phyloP scores from a whole-genome alignment of 495 filamentous ascomycete species.

The Xylaria acuta region DNA sequence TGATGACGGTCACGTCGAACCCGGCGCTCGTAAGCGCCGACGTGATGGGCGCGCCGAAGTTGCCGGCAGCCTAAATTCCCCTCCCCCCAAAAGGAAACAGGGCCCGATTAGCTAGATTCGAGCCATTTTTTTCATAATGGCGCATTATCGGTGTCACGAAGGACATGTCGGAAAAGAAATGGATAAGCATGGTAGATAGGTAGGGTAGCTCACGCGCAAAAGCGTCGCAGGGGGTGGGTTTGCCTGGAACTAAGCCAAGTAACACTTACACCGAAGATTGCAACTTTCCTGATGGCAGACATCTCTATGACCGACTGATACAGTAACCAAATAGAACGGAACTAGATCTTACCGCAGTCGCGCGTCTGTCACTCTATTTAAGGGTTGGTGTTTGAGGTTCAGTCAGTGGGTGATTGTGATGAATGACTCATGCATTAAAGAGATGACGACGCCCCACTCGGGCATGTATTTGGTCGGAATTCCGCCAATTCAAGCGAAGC shows the following conservation, averaged over 20 bases:
- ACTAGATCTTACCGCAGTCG: background rate
- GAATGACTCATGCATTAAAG: background rate
- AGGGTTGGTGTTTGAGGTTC: background rate
- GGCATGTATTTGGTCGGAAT: slow-evolving; percentile 3
- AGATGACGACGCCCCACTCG: background rate
- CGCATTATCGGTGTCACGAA: too few relatives aligned
- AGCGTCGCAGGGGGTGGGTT: background rate
- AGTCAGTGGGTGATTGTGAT: background rate
- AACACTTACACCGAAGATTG: slow-evolving; percentile 50
- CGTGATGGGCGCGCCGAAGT: slow-evolving; percentile 57
- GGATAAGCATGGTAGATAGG: background rate
- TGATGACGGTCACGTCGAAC: slow-evolving; percentile 59
- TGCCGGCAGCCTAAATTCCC: slow-evolving; percentile 56
- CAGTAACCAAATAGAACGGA: background rate
- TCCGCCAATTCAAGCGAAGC: background rate
- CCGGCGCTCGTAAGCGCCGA: slow-evolving; percentile 49
- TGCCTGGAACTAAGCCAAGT: background rate
- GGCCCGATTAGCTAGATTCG: background rate
- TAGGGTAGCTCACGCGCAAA: too few relatives aligned
- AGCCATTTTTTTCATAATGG: background rate
- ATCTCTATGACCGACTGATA: slow-evolving; percentile 32
- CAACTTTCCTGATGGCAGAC: slow-evolving; percentile 44
- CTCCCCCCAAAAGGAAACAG: background rate
- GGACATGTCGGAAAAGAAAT: background rate
- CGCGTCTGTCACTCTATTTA: background rate